Conservation (phyloP, 129 eudicot genomes). For the Flaveria ramosissima region DNA sequence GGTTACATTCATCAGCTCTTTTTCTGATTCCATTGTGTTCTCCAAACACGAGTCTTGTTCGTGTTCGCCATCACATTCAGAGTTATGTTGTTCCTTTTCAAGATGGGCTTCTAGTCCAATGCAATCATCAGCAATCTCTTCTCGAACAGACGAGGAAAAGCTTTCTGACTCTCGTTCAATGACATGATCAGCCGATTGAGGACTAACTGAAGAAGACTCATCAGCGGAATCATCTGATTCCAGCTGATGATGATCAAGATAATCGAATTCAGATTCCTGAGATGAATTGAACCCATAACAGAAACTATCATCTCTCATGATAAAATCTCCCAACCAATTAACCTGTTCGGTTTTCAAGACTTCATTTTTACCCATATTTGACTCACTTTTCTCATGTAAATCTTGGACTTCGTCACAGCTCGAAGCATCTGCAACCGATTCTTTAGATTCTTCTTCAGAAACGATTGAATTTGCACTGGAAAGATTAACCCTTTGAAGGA, state of each 20-base stretch:
- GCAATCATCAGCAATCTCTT: slow-evolving; percentile 23
- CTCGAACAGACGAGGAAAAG: slow-evolving; percentile 13
- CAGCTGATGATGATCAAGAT: slow-evolving; percentile 11
- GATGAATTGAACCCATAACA: slow-evolving; percentile 31
- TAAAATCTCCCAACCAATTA: slow-evolving; percentile 36
- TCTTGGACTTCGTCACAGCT: slow-evolving; percentile 21
- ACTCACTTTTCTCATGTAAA: slow-evolving; percentile 16
- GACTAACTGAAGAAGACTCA: slow-evolving; percentile 24
- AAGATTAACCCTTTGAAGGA: slow-evolving; percentile 12
- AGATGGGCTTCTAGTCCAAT: slow-evolving; percentile 18
- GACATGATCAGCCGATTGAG: slow-evolving; percentile 18
- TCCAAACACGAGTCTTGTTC: slow-evolving; percentile 39
- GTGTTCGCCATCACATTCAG: slow-evolving; percentile 26
- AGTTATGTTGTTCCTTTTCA: slow-evolving; percentile 15
- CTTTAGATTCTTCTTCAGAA: slow-evolving; percentile 30
- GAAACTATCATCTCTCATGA: slow-evolving; percentile 34
- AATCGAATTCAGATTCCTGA: slow-evolving; percentile 22
- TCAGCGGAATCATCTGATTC: slow-evolving; percentile 33
- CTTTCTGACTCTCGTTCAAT: slow-evolving; percentile 16
- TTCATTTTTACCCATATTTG: slow-evolving; percentile 21
- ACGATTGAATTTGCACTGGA: slow-evolving; percentile 16
- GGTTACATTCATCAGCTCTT: neutral
- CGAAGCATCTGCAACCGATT: neutral
- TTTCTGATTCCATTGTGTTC: slow-evolving; percentile 21
- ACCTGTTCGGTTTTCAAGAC: slow-evolving; percentile 22